A percentile compares a stretch with the other conserved stretches of the same genome.
Conservation (phyloP, 805 yeast genomes). For the Tetrapisispora arboricola region DNA sequence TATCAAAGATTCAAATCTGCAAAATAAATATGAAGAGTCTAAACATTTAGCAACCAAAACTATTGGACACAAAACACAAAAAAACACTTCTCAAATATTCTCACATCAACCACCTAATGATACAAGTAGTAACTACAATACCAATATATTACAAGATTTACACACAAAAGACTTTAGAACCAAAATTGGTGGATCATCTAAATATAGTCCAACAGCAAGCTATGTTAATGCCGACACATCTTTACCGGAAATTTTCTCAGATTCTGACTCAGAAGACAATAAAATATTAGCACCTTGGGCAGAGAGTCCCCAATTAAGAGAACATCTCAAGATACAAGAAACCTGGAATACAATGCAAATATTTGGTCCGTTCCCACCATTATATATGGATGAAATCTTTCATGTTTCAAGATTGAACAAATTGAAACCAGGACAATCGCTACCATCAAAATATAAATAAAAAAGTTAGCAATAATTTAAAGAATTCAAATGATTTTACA, state of each 20-base stretch:
- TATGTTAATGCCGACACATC: conserved; percentile 13
- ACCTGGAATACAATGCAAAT: conserved; percentile 53
- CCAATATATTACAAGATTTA: conserved; percentile 19
- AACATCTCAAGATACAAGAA: conserved; percentile 37
- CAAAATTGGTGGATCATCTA: conserved; percentile 12
- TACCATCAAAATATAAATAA: conserved; percentile 24
- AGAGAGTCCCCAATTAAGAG: conserved; percentile 43
- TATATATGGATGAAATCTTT: conserved; percentile 62
- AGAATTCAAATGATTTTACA: too few relatives aligned
- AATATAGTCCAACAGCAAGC: conserved; percentile 1
- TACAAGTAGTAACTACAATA: neutral
- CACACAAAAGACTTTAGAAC: conserved; percentile 25
- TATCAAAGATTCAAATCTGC: neutral
- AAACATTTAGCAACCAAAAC: conserved; percentile 1
- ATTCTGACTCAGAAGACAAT: conserved; percentile 44
- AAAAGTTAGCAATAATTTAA: neutral
- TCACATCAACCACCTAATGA: neutral
- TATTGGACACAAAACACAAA: neutral
- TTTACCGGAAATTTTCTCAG: conserved; percentile 40
- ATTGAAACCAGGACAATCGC: conserved; percentile 45
- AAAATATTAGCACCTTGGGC: conserved; percentile 53
- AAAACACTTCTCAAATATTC: neutral
- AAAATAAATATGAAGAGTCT: conserved; percentile 3
- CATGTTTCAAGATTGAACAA: conserved; percentile 39
- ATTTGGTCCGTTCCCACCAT: conserved; percentile 65